Evolutionary conservation across 306 rosid species (phyloP).

Genomic region (Chamaecrista fasciculata): DNA sequence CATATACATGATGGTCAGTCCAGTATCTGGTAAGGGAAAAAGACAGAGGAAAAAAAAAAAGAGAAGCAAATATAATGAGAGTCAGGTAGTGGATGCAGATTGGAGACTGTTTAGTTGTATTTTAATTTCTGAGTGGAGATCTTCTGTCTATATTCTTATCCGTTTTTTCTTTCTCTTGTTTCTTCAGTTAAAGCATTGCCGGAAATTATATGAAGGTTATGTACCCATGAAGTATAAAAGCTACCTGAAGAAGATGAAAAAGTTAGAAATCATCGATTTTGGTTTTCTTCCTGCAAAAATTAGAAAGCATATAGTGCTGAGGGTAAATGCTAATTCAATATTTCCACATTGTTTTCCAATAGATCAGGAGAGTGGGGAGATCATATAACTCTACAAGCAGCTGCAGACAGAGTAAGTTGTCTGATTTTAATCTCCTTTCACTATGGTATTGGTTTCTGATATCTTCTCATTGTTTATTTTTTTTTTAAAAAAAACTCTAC

Average conservation of each 20-base stretch:
- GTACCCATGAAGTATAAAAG: conserved; percentile 82
- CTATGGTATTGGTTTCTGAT: not conserved
- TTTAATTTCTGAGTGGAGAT: conserved; percentile 7
- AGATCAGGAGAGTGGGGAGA: conserved; percentile 99
- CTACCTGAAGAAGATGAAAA: conserved; percentile 90
- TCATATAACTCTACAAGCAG: conserved; percentile 95
- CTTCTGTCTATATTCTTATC: conserved; percentile 9
- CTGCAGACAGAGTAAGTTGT: conserved; percentile 83
- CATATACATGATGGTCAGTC: not conserved
- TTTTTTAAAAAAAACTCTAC: not conserved
- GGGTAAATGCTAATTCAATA: conserved; percentile 31
- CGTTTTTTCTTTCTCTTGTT: conserved; percentile 11
- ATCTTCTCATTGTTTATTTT: not conserved
- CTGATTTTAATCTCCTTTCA: conserved; percentile 9
- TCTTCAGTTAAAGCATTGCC: conserved; percentile 75
- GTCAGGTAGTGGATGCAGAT: not conserved
- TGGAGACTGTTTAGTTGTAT: conserved; percentile 8
- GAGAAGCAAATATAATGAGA: not conserved
- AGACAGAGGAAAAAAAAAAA: not conserved
- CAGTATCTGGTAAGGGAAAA: not conserved
- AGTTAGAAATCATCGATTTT: conserved; percentile 58
- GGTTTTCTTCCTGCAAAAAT: conserved; percentile 30
- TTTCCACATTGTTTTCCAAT: conserved; percentile 37
- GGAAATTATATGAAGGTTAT: conserved; percentile 78
- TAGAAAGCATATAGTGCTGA: conserved; percentile 30